These are phyloP conservation scores for Phaeosphaeriaceae sp. DNA, from an alignment of 2,329 filamentous ascomycete genomes.

Conservation along the genomic window DNA sequence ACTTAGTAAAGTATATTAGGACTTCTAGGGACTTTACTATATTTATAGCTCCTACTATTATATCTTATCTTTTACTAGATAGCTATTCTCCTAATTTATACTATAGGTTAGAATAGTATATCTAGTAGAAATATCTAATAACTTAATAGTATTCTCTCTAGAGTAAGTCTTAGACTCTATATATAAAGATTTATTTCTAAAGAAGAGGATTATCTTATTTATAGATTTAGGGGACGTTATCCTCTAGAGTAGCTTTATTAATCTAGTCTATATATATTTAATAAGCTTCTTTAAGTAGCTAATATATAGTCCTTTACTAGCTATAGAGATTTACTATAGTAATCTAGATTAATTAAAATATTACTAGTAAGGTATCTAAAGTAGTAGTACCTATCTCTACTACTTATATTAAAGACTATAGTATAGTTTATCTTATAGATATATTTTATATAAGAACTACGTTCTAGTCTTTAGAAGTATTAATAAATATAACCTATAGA, in stretches of 20 bases:
- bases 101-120: slow-evolving; percentile 2
- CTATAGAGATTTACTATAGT: slow-evolving; percentile 12
- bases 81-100: slow-evolving; percentile 21
- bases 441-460: slow-evolving; percentile 20
- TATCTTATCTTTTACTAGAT: slow-evolving; percentile 29
- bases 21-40: slow-evolving; percentile 15
- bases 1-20: slow-evolving; percentile 25
- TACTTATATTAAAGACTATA: slow-evolving; percentile 16
- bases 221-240: slow-evolving; percentile 13
- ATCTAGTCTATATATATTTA: slow-evolving; percentile 13
- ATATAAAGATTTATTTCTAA: slow-evolving; percentile 14
- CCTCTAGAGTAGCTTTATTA: slow-evolving; percentile 18
- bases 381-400: slow-evolving; percentile 19
- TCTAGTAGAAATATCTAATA: neutral
- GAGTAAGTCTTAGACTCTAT: slow-evolving; percentile 10
- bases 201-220: slow-evolving; percentile 4
- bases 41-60: slow-evolving; percentile 28
- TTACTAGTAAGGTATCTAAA: slow-evolving; percentile 15
- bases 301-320: neutral
- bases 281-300: slow-evolving; percentile 12
- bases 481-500: slow-evolving; percentile 13
- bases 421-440: slow-evolving; percentile 15
- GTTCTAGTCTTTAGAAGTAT: slow-evolving; percentile 15
- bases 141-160: neutral
- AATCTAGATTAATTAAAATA: slow-evolving; percentile 12